Percentiles rank a stretch among this genome's conserved stretches.
Conservation (phyloP, 78 protist species). For the Bigelowiella natans region DNA sequence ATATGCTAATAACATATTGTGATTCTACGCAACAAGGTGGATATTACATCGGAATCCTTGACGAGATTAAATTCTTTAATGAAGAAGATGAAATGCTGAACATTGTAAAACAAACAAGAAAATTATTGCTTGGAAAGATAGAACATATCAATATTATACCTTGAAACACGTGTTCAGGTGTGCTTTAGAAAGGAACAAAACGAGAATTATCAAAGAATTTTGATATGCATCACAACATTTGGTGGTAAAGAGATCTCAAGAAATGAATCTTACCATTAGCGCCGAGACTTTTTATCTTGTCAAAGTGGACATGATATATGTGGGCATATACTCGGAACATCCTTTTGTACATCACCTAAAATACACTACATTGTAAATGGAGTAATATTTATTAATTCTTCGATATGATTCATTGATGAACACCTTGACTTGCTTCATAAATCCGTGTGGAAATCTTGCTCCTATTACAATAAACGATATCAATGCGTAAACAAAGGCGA, state of each 20-base stretch:
- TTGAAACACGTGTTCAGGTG: conserved; percentile 31
- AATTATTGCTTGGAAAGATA: too few species aligned
- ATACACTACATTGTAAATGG: too few species aligned
- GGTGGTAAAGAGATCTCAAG: too few species aligned
- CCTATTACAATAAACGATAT: too few species aligned
- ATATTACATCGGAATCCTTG: background rate
- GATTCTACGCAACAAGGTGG: too few species aligned
- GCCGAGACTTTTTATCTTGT: background rate
- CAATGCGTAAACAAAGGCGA: too few species aligned
- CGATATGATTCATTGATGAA: too few species aligned
- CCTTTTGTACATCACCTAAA: conserved; percentile 17
- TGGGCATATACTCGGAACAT: conserved; percentile 26
- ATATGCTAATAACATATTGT: too few species aligned
- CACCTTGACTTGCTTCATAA: background rate
- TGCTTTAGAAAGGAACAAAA: background rate
- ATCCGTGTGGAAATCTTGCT: background rate
- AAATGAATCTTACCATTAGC: background rate
- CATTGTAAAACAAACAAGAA: too few species aligned
- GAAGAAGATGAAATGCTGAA: conserved; percentile 28
- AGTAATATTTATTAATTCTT: too few species aligned
- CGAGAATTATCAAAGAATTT: background rate
- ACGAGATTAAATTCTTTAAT: conserved; percentile 21
- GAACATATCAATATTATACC: too few species aligned
- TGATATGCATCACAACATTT: background rate
- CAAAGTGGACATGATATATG: conserved; percentile 20